Percentiles rank a stretch among this genome's conserved stretches.
Evolutionary conservation across 2,329 filamentous ascomycete species (phyloP).

Genomic region (Cercospora sesami): DNA sequence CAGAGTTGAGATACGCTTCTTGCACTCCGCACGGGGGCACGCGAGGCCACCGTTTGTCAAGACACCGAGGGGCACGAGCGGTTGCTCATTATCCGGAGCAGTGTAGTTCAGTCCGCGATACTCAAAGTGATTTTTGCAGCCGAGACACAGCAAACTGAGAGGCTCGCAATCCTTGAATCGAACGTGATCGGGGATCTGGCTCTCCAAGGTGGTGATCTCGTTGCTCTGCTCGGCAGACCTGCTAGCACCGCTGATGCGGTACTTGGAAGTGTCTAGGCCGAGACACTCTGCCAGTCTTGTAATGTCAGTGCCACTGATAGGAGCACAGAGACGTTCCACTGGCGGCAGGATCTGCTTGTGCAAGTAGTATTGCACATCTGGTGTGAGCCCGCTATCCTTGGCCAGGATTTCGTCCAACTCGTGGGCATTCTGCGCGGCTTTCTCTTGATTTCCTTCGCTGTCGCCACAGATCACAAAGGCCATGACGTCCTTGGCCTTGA

Average conservation of each 20-base stretch:
- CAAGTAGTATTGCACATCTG: slow-evolving; percentile 97
- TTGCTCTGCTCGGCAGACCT: slow-evolving; percentile 56
- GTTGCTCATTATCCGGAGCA: slow-evolving; percentile 32
- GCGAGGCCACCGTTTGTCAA: slow-evolving; percentile 73
- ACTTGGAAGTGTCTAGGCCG: slow-evolving; percentile 85
- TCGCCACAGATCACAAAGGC: slow-evolving; percentile 86
- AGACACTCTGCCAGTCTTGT: slow-evolving; percentile 88
- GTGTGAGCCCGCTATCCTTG: slow-evolving; percentile 69
- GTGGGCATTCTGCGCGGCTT: slow-evolving; percentile 84
- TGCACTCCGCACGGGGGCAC: slow-evolving; percentile 67
- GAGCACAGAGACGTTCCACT: slow-evolving; percentile 94
- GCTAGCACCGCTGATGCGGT: slow-evolving; percentile 64
- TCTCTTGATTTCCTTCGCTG: slow-evolving; percentile 62
- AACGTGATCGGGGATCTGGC: slow-evolving; percentile 86
- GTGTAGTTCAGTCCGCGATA: slow-evolving; percentile 71
- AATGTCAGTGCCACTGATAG: slow-evolving; percentile 89
- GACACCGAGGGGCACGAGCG: slow-evolving; percentile 50
- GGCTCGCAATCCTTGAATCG: slow-evolving; percentile 81
- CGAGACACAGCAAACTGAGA: slow-evolving; percentile 75
- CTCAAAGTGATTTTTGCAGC: slow-evolving; percentile 68
- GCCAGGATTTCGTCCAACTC: slow-evolving; percentile 83
- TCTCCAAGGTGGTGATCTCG: slow-evolving; percentile 88
- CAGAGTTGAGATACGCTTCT: slow-evolving; percentile 64
- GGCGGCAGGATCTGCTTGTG: slow-evolving; percentile 98
- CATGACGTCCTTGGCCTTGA: slow-evolving; percentile 94